Conservation (phyloP, 2,329 filamentous ascomycete species). For the Biscogniauxia mediterranea region DNA sequence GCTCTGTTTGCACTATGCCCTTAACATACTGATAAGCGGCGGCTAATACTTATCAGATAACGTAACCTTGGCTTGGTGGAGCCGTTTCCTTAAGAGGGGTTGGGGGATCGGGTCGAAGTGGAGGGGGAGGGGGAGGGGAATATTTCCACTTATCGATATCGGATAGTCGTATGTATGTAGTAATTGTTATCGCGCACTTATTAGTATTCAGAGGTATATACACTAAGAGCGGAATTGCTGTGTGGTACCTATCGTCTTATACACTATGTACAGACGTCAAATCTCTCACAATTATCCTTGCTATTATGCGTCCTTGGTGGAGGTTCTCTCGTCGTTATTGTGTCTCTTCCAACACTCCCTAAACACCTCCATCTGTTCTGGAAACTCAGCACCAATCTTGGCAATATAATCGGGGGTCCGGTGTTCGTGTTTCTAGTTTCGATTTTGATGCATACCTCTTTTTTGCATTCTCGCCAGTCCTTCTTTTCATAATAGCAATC, state of each 20-base stretch:
- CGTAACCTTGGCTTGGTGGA: background rate
- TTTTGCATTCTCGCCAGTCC: conserved; percentile 87
- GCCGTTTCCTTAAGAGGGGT: too few relatives aligned
- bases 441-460: conserved; percentile 65
- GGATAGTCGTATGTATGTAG: too few relatives aligned
- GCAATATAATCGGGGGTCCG: too few relatives aligned
- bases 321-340: conserved; percentile 81
- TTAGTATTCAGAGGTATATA: too few relatives aligned
- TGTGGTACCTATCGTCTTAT: too few relatives aligned
- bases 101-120: too few relatives aligned
- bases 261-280: background rate
- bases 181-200: too few relatives aligned
- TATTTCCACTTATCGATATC: too few relatives aligned
- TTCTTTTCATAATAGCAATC: conserved; percentile 96
- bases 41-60: background rate
- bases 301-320: conserved; percentile 61
- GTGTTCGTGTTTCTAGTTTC: too few relatives aligned
- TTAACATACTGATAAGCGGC: background rate
- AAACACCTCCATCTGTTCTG: conserved; percentile 79
- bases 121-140: too few relatives aligned
- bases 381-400: conserved; percentile 7
- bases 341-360: conserved; percentile 88
- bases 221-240: too few relatives aligned
- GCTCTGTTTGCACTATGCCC: too few relatives aligned
- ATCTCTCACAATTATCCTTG: background rate